These are phyloP conservation scores for Betula pendula DNA, from an alignment of 306 rosid species.

Conservation along the genomic window DNA sequence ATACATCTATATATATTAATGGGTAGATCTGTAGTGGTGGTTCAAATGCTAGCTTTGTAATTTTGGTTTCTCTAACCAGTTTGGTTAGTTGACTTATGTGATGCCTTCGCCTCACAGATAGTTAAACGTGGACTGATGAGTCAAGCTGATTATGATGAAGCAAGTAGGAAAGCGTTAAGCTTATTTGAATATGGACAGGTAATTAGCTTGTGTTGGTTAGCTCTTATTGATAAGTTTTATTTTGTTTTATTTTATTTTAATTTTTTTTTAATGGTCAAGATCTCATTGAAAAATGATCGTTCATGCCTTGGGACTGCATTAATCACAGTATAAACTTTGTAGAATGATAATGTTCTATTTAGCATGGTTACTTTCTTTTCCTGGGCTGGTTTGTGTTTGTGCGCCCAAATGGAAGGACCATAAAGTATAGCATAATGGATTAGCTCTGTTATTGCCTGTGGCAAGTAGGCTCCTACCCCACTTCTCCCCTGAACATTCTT, in stretches of 20 bases:
- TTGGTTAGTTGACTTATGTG: conserved; percentile 19
- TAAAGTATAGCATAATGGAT: neutral
- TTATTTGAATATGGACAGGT: conserved; percentile 95
- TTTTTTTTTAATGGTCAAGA: neutral
- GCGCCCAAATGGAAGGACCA: neutral
- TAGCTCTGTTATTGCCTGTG: neutral
- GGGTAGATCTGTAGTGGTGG: neutral
- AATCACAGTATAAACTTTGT: neutral
- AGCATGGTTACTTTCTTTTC: too few relatives aligned
- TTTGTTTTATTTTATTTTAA: too few relatives aligned
- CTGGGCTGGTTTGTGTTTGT: neutral
- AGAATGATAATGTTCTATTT: too few relatives aligned
- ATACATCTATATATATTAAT: too few relatives aligned
- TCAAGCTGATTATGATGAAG: conserved; percentile 79
- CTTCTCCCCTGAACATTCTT: too few relatives aligned
- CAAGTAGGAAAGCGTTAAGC: conserved; percentile 66
- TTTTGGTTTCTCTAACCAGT: conserved; percentile 2
- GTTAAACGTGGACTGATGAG: conserved; percentile 70
- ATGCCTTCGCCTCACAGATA: conserved; percentile 55
- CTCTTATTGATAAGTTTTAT: neutral
- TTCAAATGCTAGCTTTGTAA: neutral
- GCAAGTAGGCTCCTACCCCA: neutral
- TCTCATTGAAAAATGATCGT: neutral
- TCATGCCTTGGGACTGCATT: neutral
- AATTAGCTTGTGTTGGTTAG: conserved; percentile 15